Evolutionary conservation across 2,329 filamentous ascomycete genomes (phyloP), one percentile per base, ranked within the genome.

Genomic region (Tolypocladium guangdongense): DNA sequence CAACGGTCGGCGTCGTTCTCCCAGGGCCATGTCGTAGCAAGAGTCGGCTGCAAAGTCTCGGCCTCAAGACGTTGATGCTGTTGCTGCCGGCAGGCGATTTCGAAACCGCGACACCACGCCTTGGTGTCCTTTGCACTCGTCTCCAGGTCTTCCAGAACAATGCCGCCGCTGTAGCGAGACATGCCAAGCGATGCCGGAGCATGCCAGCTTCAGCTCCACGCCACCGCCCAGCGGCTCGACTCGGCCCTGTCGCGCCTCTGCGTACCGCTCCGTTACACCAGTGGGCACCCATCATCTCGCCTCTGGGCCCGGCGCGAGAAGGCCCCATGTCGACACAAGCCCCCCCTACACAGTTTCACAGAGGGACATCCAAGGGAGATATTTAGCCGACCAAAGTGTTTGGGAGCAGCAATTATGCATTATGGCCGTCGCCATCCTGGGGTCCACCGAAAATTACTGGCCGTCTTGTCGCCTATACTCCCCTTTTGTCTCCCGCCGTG

Each of bases 371-470:
- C 16, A 35, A 35, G 30, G 39, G 41, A 37, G 35, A 39, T 32
- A 8, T 33, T 51, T 54, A 50, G 52, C 48, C 48, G 48, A 50
- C 45, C 33, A 53, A 39, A 38, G 18, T 38, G 22, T 30, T 35
- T 49, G 49, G 41, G 38, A 54, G 48, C 50, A n/a, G n/a, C n/a
- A n/a, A n/a, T n/a, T 47, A 46, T 46, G 33, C 12, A 36, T 20
- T 38, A 51, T 54, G 52, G 39, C 52, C 22, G 49, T 33, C 38
- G 33, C 35, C 39, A 33, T 39, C 47, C 2, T 18, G 36, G 38
- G 27, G 20, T 18, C 27, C 12, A 33, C 52, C 39, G 24, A 50
- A 35, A 20, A 27, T 41, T 14, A 43, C 20, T 41, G 37, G 41
- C 48, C 32, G 37, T 27, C 14, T 47, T 27, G 39, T 43, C 39